Conservation (phyloP, 2,329 filamentous ascomycete genomes). For the Microascus cirrosus region DNA sequence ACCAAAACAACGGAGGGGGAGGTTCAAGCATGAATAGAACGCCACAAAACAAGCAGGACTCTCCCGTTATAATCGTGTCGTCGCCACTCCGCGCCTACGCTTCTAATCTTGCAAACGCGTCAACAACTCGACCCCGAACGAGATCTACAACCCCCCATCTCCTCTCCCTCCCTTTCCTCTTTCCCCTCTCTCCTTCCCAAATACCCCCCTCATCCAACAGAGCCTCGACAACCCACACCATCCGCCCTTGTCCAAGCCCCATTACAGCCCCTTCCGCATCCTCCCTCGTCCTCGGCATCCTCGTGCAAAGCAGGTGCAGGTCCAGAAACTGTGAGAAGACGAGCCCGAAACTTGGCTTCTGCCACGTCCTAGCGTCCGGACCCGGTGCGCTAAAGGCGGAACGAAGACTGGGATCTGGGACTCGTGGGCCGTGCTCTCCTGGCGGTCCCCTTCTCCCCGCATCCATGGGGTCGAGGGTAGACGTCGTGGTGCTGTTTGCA, state of each 20-base stretch:
- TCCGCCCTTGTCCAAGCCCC: constrained; percentile 1
- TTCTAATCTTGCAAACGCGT: constrained; percentile 19
- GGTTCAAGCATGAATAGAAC: too few species aligned
- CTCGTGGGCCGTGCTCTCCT: neutral
- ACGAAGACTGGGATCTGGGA: constrained; percentile 32
- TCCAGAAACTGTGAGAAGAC: constrained; percentile 44
- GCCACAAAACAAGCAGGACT: too few species aligned
- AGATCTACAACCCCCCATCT: constrained; percentile 40
- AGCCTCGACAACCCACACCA: constrained; percentile 36
- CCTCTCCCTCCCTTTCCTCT: constrained; percentile 31
- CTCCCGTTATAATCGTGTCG: too few species aligned
- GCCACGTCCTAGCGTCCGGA: constrained; percentile 14
- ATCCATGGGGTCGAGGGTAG: neutral
- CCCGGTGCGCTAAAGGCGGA: constrained; percentile 34
- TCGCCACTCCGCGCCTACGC: neutral
- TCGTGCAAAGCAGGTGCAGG: constrained; percentile 40
- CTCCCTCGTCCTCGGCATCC: constrained; percentile 23
- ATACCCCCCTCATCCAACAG: constrained; percentile 37
- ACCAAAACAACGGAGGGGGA: too few species aligned
- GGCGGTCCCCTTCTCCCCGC: neutral
- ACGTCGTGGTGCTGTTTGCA: constrained; percentile 35
- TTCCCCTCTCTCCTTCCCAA: constrained; percentile 20
- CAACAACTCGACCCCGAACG: constrained; percentile 22
- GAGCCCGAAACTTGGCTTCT: constrained; percentile 40
- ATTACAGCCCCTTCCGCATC: constrained; percentile 23